Base-by-base conservation (phyloP, 306 rosid genomes). In the Prinsepia uniflora region DNA sequence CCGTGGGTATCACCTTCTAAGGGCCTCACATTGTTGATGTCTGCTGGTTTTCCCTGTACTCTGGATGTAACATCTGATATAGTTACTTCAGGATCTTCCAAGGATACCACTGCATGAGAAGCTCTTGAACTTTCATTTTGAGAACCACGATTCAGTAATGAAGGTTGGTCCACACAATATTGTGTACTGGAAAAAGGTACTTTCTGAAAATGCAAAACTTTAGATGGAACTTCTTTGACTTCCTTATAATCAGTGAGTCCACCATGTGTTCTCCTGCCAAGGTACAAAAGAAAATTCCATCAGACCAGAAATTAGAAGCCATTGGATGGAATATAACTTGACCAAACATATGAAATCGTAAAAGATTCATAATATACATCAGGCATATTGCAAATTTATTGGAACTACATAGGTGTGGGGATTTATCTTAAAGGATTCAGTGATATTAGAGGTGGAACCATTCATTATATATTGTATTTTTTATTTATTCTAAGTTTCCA, bases 261-360 rank as follows among this genome's bases (percentile, higher is more conserved):
- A 72, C 92, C 87, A 75, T 88, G 85, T n/a, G 17, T 43, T 71
- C 83, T 86, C 96, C 98, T 94, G 82, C 64, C 77, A 44, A 78
- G 78, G 18, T 59, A 70, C 22, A 60, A 75, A 54, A 41, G 63
- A 45, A 24, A 11, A 30, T 18, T 19, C 22, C 36, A 71, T 66
- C 34, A 52, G 22, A 7, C 58, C 11, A 15, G 36, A 20, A 20
- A 19, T 14, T 48, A 48, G 9, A 49, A 7, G 58, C 30, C 45
- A 11, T 14, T 65, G 56, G 42, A 46, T 5, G 10, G 20, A 30
- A 83, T 8, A 42, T 3, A n/a, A 50, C 20, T 50, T 44, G 30
- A 45, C 46, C 54, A 43, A 10, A 10, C 10, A 6, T 4, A 56
- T 5, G 56, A 63, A 30, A 30, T 30, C 36, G 36, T 30, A 30